Conservation (phyloP, 169 alveolate genomes). For the Plasmodium billcollinsi region DNA sequence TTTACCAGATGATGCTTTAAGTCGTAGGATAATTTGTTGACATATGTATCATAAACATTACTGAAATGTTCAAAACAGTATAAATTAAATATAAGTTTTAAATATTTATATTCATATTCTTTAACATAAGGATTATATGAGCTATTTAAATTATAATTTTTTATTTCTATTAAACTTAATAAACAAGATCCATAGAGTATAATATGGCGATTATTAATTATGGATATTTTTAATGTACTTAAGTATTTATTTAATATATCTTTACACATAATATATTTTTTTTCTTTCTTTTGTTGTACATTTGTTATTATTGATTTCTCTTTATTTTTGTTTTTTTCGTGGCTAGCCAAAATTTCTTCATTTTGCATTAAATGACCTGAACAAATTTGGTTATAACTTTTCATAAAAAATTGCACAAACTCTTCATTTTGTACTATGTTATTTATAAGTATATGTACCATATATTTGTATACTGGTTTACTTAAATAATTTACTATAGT, state of each 20-base stretch:
- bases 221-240: constrained; percentile 43
- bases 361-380: neutral
- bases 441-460: constrained; percentile 14
- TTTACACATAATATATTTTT: neutral
- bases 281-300: neutral
- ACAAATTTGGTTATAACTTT: neutral
- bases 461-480: constrained; percentile 49
- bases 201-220: constrained; percentile 36
- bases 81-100: constrained; percentile 21
- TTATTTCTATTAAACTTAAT: constrained; percentile 29
- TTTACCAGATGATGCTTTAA: constrained; percentile 36
- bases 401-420: constrained; percentile 5
- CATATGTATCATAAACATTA: constrained; percentile 17
- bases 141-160: constrained; percentile 10
- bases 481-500: constrained; percentile 40
- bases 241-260: constrained; percentile 17
- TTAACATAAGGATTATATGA: neutral
- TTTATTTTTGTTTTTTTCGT: neutral
- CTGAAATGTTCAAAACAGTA: constrained; percentile 35
- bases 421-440: constrained; percentile 27
- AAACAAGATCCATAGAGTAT: constrained; percentile 48
- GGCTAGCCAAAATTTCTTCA: neutral
- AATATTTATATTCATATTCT: constrained; percentile 39
- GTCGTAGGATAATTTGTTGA: constrained; percentile 35
- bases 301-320: too few relatives aligned